phyloP scores from a whole-genome alignment of 768 basidiomycete genomes.

The Leucocoprinus sp. region DNA sequence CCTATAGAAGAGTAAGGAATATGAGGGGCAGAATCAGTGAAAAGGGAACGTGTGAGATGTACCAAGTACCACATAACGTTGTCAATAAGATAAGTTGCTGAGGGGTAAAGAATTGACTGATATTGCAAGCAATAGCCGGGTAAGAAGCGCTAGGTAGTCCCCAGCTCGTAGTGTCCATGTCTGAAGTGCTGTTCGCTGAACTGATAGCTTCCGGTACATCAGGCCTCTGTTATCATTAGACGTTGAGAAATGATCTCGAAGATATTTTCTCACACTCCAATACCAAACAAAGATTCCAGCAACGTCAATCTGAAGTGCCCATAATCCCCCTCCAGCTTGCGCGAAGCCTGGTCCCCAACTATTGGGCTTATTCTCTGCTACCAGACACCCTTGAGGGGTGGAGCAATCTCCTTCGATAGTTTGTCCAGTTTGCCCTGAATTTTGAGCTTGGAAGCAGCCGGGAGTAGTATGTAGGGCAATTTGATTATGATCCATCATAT shows the following conservation, averaged over 20 bases:
- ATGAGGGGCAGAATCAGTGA: neutral
- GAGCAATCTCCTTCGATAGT: constrained; percentile 51
- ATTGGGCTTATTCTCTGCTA: constrained; percentile 45
- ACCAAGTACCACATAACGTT: constrained; percentile 51
- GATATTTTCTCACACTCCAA: constrained; percentile 29
- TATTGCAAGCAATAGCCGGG: constrained; percentile 44
- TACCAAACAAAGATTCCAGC: constrained; percentile 35
- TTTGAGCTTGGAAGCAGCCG: constrained; percentile 30
- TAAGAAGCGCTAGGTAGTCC: constrained; percentile 64
- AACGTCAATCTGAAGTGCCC: constrained; percentile 62
- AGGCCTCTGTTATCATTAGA: constrained; percentile 24
- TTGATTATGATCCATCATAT: constrained; percentile 60
- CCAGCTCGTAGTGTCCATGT: constrained; percentile 34
- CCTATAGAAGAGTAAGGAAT: constrained; percentile 16
- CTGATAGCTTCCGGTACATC: constrained; percentile 32
- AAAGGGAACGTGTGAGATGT: neutral
- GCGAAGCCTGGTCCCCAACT: constrained; percentile 68
- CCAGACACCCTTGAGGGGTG: constrained; percentile 55
- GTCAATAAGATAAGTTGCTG: constrained; percentile 65
- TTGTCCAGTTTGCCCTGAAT: constrained; percentile 37
- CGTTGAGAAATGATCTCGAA: neutral
- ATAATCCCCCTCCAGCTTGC: constrained; percentile 65
- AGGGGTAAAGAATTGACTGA: constrained; percentile 47
- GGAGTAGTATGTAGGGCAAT: constrained; percentile 67
- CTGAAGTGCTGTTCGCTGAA: constrained; percentile 25